Evolutionary conservation across 495 filamentous ascomycete genomes (phyloP).

Genomic region (Aspergillus baeticus): DNA sequence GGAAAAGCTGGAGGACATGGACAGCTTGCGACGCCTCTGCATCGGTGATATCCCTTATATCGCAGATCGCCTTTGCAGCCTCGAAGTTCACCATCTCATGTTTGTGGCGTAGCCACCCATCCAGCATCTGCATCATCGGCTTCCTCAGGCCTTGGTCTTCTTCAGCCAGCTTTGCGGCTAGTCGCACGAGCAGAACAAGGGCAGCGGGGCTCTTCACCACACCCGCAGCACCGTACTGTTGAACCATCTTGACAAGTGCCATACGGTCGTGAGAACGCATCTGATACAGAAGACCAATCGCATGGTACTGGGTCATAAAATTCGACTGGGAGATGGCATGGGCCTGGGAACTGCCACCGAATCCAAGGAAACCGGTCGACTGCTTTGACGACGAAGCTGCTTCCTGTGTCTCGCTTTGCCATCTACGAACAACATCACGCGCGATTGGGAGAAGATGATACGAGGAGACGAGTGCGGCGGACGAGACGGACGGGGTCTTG

Average conservation of each 20-base stretch:
- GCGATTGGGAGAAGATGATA: conserved; percentile 98
- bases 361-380: conserved; percentile 85
- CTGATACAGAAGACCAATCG: conserved; percentile 95
- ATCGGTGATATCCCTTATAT: conserved; percentile 89
- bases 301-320: conserved; percentile 98
- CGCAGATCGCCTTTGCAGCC: conserved; percentile 95
- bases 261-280: conserved; percentile 98
- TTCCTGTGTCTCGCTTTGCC: conserved; percentile 99
- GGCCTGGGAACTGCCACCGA: conserved; percentile 68
- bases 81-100: conserved; percentile 99
- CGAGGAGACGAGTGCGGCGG: conserved; percentile 93
- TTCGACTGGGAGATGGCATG: conserved; percentile 68
- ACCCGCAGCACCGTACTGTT: conserved; percentile 90
- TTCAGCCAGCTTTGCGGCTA: conserved; percentile 93
- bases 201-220: conserved; percentile 94
- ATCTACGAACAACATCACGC: conserved; percentile 90
- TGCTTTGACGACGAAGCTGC: conserved; percentile 88
- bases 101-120: conserved; percentile 97
- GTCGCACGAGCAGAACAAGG: conserved; percentile 83
- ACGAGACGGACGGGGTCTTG: conserved; percentile 97
- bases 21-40: conserved; percentile 90
- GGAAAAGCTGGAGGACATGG: conserved; percentile 92
- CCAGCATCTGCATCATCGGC: conserved; percentile 91
- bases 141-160: conserved; percentile 86
- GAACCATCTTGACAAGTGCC: conserved; percentile 99